Conservation (phyloP, 2,329 filamentous ascomycete genomes). For the Colletotrichum noveboracense region DNA sequence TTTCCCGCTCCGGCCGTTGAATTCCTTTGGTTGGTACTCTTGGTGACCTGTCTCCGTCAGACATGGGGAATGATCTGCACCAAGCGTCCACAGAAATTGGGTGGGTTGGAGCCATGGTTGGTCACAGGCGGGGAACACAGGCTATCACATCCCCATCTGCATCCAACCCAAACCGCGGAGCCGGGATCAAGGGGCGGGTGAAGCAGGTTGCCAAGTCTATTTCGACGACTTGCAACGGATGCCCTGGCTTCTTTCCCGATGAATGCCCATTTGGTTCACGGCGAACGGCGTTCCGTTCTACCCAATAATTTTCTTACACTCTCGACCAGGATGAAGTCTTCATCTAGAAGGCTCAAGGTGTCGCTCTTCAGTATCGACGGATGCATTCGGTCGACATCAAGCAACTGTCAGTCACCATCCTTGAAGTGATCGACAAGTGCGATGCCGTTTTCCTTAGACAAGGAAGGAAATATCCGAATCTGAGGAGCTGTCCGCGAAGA, state of each 20-base stretch:
- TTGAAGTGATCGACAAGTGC: not conserved
- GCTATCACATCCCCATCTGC: conserved; percentile 9
- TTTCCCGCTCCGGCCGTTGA: not conserved
- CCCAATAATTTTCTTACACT: not conserved
- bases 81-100: conserved; percentile 6
- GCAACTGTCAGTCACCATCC: not conserved
- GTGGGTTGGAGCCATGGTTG: conserved; percentile 1
- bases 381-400: not conserved
- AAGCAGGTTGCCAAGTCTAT: conserved; percentile 18
- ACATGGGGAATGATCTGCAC: conserved; percentile 20
- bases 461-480: not conserved
- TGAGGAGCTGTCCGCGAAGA: not conserved
- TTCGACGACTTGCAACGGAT: conserved; percentile 19
- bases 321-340: too few relatives aligned
- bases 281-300: not conserved
- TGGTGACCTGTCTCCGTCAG: not conserved
- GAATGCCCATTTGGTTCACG: not conserved
- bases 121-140: not conserved
- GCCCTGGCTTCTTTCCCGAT: not conserved
- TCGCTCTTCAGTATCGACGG: not conserved
- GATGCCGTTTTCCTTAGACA: not conserved
- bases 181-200: conserved; percentile 18
- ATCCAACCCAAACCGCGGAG: conserved; percentile 21
- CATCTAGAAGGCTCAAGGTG: not conserved
- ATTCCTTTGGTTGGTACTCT: not conserved